Evolutionary conservation across 345 rosid genomes (phyloP), one percentile per base, ranked within the genome.

Genomic region (Populus davidiana): DNA sequence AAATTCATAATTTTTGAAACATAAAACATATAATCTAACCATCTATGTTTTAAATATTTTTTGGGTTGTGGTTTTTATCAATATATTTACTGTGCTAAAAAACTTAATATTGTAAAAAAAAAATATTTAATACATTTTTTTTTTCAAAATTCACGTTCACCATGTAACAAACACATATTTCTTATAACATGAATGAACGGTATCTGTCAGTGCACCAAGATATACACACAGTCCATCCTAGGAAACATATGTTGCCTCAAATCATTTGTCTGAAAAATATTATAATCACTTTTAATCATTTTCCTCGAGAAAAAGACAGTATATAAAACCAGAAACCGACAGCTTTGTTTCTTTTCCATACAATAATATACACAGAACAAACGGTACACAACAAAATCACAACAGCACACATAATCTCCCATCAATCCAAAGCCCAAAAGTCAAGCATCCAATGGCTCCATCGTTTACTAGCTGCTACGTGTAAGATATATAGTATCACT

Each of bases 391-490:
- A 17, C 5, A 44, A 44, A 67, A 59, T 56, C 70, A 43, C 17
- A 70, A 44, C 64, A 43, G 14, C 21, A 25, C 67, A 69, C 56
- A 1, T 10, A 36, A 54, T 17, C 21, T 62, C 13, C 50, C 10
- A 5, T n/a, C 12, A 11, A 21, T 18, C 13, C 49, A 14, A 2
- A 21, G 27, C 54, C 39, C 31, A 11, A 6, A 12, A 62, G 66
- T 36, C 33, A 33, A 9, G 31, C 59, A 79, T 79, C 81, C 65
- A 70, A 75, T 70, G 81, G 73, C 31, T 43, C 43, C 36, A 44
- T 27, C 18, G 14, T 29, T 61, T 49, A 11, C 33, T 5, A n/a
- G 50, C 25, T 47, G 31, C 20, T 49, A 71, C 54, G 17, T 23
- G 11, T 8, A 23, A 29, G 10, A n/a, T 36, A n/a, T 36, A 67